Conservation (phyloP, 441 rosid species). For the Arabidopsis hybrid region DNA sequence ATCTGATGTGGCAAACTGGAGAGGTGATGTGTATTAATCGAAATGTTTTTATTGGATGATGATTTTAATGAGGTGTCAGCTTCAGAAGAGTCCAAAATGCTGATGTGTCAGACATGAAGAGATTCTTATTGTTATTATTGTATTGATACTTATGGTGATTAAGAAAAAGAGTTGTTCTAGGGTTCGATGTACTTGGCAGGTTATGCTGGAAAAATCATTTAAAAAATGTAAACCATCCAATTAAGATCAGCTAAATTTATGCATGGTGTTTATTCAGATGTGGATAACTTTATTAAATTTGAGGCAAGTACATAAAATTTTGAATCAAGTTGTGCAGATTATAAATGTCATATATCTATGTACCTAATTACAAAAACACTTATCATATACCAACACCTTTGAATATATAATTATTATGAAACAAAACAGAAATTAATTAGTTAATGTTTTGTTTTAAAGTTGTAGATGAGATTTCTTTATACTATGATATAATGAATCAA, state of each 20-base stretch:
- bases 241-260: neutral
- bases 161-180: neutral
- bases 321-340: neutral
- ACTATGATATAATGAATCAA: neutral
- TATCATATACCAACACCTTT: neutral
- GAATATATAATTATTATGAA: neutral
- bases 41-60: no score
- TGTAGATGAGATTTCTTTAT: neutral
- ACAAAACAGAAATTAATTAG: neutral
- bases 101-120: no score
- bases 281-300: neutral
- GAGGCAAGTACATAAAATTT: neutral
- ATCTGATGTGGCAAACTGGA: no score
- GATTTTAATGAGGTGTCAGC: no score
- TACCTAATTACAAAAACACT: neutral
- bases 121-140: no score
- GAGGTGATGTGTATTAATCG: no score
- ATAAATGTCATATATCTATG: neutral
- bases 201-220: no score
- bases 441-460: neutral
- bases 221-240: neutral
- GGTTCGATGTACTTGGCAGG: neutral
- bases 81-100: no score
- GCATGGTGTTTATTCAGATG: neutral
- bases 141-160: no score